Evolutionary conservation across 2,329 filamentous ascomycete genomes (phyloP), one percentile per base, ranked within the genome.

Genomic region (Coniochaeta hoffmannii): DNA sequence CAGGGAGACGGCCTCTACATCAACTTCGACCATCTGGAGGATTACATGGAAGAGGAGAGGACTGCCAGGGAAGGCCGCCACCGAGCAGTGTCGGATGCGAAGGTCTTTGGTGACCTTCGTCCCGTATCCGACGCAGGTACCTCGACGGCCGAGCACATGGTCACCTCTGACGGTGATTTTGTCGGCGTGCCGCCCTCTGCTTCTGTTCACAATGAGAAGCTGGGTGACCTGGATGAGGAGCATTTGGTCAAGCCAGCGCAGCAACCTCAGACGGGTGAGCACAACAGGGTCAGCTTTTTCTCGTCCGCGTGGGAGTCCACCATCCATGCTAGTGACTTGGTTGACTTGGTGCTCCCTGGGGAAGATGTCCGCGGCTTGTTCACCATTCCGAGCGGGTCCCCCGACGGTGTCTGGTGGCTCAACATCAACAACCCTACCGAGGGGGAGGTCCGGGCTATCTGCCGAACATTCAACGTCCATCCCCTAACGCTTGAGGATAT

Each of bases 401-500:
- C 74, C 2, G 80, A 91, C 63, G 93, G 93, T 64, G 92, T 96
- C n/a, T 99, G 93, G 92, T 99, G 94, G 94, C 79, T 99, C 53
- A 96, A 99, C 65, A 87, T 97, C 68, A 88, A 93, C 68, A 90
- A 89, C 62, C 90, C 93, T 1, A 92, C 87, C 1, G 89, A 92
- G 66, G 91, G 93, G 57, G 94, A 97, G 69, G 85, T 96, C 19
- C 85, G 86, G 44, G 87, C 87, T 30, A 87, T 99, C 59, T 96
- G 90, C 76, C 91, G 92, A 66, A 92, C 94, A 4, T 99, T 99
- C 71, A 90, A 90, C 14, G 89, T 99, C 55, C 94, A 99, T 71
- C 93, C 93, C 32, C 76, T 99, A 70, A 99, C 94, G 0, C 89
- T 93, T 36, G 94, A 99, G 71, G 94, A 99, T 76, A 97, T 99